Conservation (phyloP, 1,284 basidiomycete genomes). For the Ustilago curta region DNA sequence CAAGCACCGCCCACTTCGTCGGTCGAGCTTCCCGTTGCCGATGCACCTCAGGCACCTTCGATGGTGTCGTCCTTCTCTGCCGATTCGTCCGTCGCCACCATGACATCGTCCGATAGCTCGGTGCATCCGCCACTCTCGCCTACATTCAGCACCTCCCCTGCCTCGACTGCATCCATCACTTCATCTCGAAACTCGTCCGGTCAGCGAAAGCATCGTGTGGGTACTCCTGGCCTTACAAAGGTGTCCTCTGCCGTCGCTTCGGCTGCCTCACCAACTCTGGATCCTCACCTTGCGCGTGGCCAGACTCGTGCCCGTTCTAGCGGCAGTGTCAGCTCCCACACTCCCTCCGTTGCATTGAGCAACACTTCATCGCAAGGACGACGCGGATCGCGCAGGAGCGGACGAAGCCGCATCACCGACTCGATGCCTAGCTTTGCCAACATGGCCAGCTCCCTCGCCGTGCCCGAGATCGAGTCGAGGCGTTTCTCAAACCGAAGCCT, state of each 20-base stretch:
- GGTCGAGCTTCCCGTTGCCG: conserved; percentile 1
- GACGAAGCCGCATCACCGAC: conserved; percentile 38
- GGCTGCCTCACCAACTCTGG: conserved; percentile 19
- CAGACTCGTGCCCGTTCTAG: conserved; percentile 18
- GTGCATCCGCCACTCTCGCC: conserved; percentile 13
- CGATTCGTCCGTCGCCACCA: conserved; percentile 15
- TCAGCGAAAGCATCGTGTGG: conserved; percentile 27
- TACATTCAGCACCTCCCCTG: conserved; percentile 13
- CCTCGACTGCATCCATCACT: conserved; percentile 12
- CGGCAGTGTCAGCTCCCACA: conserved; percentile 36
- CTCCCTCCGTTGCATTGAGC: conserved; percentile 22
- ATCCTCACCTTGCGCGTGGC: conserved; percentile 33
- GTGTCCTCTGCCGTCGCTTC: not conserved
- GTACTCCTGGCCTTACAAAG: conserved; percentile 38
- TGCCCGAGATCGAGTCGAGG: conserved; percentile 24
- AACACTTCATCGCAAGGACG: conserved; percentile 15
- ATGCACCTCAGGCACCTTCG: conserved; percentile 5
- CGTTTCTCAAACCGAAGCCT: conserved; percentile 35
- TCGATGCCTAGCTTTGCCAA: conserved; percentile 38
- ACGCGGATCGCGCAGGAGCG: conserved; percentile 22
- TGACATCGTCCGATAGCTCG: conserved; percentile 5
- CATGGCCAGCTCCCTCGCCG: conserved; percentile 30
- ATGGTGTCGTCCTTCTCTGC: conserved; percentile 24
- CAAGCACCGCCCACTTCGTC: conserved; percentile 21
- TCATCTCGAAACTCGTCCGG: conserved; percentile 25